phyloP scores from a whole-genome alignment of 805 yeast species.

The Lachancea thermotolerans region DNA sequence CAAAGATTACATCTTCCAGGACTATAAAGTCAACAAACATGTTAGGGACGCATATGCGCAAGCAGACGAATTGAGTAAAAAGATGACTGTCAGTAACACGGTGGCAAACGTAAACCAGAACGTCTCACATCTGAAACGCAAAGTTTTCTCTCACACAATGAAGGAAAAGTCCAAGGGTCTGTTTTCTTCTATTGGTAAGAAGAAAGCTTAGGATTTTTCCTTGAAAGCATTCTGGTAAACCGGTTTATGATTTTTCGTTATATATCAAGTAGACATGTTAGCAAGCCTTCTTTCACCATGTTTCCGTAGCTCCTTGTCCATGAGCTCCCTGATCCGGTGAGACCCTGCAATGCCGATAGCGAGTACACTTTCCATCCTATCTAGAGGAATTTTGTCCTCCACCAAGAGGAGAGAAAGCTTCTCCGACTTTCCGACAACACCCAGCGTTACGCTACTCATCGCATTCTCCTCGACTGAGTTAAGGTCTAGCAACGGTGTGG shows the following conservation, averaged over 20 bases:
- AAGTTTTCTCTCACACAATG: constrained; percentile 45
- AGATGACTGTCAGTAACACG: constrained; percentile 35
- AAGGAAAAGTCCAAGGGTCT: constrained; percentile 46
- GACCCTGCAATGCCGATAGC: constrained; percentile 85
- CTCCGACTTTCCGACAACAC: constrained; percentile 75
- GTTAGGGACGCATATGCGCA: constrained; percentile 63
- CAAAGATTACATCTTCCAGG: constrained; percentile 26
- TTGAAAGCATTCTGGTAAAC: too few species aligned
- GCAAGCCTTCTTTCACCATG: constrained; percentile 59
- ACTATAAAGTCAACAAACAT: constrained; percentile 41
- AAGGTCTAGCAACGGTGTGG: constrained; percentile 74
- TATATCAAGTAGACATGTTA: constrained; percentile 27
- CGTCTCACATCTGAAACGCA: constrained; percentile 44
- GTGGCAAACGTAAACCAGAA: constrained; percentile 39
- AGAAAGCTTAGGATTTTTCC: constrained; percentile 33
- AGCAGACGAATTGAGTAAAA: constrained; percentile 40
- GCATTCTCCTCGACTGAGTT: constrained; percentile 79
- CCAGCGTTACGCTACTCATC: constrained; percentile 73
- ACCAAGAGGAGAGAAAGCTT: constrained; percentile 68
- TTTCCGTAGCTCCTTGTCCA: constrained; percentile 78
- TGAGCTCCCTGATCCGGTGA: constrained; percentile 69
- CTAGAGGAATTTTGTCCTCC: constrained; percentile 83
- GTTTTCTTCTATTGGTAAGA: constrained; percentile 47
- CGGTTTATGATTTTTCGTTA: neutral
- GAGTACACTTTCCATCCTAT: constrained; percentile 64